Evolutionary conservation across 805 yeast species (phyloP).

Genomic region (Kluyveromyces wickerhamii): DNA sequence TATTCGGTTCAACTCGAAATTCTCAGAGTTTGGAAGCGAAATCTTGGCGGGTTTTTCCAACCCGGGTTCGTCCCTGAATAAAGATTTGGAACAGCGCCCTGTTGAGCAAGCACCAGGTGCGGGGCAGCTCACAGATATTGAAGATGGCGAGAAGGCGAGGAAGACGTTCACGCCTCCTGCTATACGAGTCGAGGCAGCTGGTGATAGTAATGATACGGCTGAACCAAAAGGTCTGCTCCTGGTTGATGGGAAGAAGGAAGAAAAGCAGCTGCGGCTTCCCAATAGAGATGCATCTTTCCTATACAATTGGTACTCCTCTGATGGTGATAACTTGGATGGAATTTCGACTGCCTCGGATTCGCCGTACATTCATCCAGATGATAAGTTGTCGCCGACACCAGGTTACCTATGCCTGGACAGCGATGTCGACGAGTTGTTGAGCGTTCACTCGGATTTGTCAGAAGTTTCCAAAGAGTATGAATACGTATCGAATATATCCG

Average conservation of each 20-base stretch:
- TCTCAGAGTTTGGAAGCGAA: background rate
- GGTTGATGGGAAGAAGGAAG: no score
- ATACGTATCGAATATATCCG: conserved; percentile 18
- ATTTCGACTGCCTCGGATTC: conserved; percentile 4
- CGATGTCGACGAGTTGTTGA: conserved; percentile 24
- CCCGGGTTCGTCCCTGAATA: no score
- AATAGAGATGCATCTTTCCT: conserved; percentile 2
- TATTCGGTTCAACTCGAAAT: background rate
- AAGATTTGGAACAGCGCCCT: no score
- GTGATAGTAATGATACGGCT: no score
- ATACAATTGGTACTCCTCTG: background rate
- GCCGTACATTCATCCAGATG: conserved; percentile 17
- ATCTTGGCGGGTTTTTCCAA: conserved; percentile 2
- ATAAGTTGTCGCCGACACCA: conserved; percentile 23
- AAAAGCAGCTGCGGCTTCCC: background rate
- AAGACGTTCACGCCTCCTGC: no score
- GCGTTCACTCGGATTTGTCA: conserved; percentile 24
- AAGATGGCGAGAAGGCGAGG: no score
- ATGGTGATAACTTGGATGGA: background rate
- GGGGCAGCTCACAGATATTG: no score
- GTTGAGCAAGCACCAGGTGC: no score
- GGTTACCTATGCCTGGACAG: conserved; percentile 12
- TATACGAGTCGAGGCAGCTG: no score
- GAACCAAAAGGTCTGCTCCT: no score
- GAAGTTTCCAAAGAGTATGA: conserved; percentile 22